Conservation (phyloP, 768 basidiomycete species). For the Pulveroboletus sp. region DNA sequence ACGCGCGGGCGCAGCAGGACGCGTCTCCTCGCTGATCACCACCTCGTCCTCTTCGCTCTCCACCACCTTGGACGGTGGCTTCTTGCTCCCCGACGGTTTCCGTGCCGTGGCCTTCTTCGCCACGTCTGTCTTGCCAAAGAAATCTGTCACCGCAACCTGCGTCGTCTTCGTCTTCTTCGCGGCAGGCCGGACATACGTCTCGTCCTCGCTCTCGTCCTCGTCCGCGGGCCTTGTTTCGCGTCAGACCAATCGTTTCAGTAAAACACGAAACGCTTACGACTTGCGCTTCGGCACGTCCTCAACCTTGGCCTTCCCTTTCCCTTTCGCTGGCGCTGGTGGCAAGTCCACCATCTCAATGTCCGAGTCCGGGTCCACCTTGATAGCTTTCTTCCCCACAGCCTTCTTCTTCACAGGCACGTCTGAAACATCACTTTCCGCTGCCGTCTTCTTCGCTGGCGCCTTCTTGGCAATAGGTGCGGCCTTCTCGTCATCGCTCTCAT, state of each 20-base stretch:
- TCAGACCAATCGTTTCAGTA: slow-evolving; percentile 10
- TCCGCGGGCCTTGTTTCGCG: slow-evolving; percentile 27
- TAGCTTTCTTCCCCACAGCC: slow-evolving; percentile 17
- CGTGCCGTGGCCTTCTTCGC: slow-evolving; percentile 40
- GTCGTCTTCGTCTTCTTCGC: slow-evolving; percentile 49
- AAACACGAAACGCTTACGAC: slow-evolving; percentile 41
- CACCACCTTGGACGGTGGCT: slow-evolving; percentile 37
- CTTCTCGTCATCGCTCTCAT: slow-evolving; percentile 41
- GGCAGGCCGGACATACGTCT: slow-evolving; percentile 41
- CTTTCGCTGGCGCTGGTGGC: slow-evolving; percentile 29
- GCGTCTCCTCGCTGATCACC: slow-evolving; percentile 43
- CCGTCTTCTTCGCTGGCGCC: slow-evolving; percentile 30
- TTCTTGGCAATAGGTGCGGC: slow-evolving; percentile 28
- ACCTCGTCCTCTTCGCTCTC: slow-evolving; percentile 37
- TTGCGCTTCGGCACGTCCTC: slow-evolving; percentile 55
- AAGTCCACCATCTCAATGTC: slow-evolving; percentile 33
- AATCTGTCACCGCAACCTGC: slow-evolving; percentile 51
- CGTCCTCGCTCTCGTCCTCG: slow-evolving; percentile 41
- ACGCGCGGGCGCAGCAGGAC: slow-evolving; percentile 42
- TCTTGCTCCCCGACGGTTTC: slow-evolving; percentile 59
- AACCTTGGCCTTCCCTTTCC: slow-evolving; percentile 44
- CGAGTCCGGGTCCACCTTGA: slow-evolving; percentile 36
- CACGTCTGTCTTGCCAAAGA: slow-evolving; percentile 48
- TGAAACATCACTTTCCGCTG: slow-evolving; percentile 34
- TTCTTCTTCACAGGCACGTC: slow-evolving; percentile 21